These are phyloP conservation scores for Piloderma croceum DNA, from an alignment of 768 basidiomycete genomes.

Conservation along the genomic window DNA sequence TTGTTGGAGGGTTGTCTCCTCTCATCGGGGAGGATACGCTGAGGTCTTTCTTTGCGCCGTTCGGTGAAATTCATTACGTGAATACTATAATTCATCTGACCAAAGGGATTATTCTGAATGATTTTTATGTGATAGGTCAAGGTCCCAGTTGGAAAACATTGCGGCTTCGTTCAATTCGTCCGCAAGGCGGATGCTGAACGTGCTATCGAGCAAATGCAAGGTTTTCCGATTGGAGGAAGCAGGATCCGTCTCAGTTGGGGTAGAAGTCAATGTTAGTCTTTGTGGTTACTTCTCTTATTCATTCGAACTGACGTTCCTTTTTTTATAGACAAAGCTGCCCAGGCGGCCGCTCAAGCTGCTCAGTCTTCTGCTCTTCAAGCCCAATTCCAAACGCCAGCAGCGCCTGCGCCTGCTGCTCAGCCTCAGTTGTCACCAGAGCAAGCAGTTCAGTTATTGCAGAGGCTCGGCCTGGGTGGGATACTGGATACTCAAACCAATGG, in stretches of 20 bases:
- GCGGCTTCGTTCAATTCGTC: constrained; percentile 94
- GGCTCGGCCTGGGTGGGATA: constrained; percentile 41
- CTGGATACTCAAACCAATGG: no score
- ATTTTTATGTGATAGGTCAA: constrained; percentile 57
- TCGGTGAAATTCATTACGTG: constrained; percentile 90
- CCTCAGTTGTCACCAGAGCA: constrained; percentile 53
- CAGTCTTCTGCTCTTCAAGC: constrained; percentile 67
- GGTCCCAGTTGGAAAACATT: constrained; percentile 93
- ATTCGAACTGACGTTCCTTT: constrained; percentile 6
- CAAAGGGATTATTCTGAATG: constrained; percentile 42
- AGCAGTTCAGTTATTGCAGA: constrained; percentile 56
- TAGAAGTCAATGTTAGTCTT: constrained; percentile 74
- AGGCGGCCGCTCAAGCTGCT: constrained; percentile 80
- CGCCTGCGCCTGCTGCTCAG: constrained; percentile 17
- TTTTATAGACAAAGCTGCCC: constrained; percentile 75
- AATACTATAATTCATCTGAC: constrained; percentile 3
- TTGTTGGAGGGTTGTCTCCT: constrained; percentile 86
- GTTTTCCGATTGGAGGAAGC: constrained; percentile 89
- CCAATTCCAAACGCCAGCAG: constrained; percentile 30
- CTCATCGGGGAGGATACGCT: constrained; percentile 88
- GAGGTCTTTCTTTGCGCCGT: constrained; percentile 86
- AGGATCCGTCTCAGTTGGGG: constrained; percentile 92
- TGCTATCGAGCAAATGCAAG: constrained; percentile 96
- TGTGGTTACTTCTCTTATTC: background rate
- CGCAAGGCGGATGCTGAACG: constrained; percentile 86